A percentile compares a stretch with the other conserved stretches of the same genome.
Conservation (phyloP, 2,329 filamentous ascomycete species). For the Trichoderma sp. region DNA sequence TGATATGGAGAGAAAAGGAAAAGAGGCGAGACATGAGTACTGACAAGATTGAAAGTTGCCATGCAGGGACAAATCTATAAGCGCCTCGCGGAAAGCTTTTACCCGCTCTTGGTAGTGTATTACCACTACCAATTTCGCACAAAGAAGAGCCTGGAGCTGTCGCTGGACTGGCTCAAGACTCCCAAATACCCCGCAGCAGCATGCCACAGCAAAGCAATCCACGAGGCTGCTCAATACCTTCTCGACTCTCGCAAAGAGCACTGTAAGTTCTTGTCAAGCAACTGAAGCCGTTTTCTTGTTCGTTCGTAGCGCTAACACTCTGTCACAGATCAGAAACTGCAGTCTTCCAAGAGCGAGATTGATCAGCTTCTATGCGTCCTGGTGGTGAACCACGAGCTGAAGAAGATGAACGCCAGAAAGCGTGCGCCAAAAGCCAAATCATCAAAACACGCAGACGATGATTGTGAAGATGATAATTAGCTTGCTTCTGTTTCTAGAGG, state of each 20-base stretch:
- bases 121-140: constrained; percentile 46
- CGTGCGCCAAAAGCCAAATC: constrained; percentile 34
- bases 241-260: constrained; percentile 40
- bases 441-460: constrained; percentile 31
- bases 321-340: constrained; percentile 36
- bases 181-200: constrained; percentile 32
- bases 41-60: constrained; percentile 25
- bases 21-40: not conserved
- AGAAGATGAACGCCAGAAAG: constrained; percentile 43
- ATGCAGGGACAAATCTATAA: constrained; percentile 31
- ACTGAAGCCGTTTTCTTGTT: not conserved
- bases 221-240: constrained; percentile 36
- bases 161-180: constrained; percentile 43
- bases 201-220: constrained; percentile 35
- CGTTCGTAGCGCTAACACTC: not conserved
- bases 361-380: constrained; percentile 40
- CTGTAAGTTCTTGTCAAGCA: constrained; percentile 36
- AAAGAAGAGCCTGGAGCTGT: constrained; percentile 44
- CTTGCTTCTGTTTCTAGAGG: not conserved
- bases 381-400: constrained; percentile 44
- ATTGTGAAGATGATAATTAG: constrained; percentile 34
- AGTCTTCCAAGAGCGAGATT: constrained; percentile 37
- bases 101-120: constrained; percentile 43
- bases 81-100: constrained; percentile 39
- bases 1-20: not conserved